phyloP scores from a whole-genome alignment of 2,329 filamentous ascomycete genomes.

The Ophiostoma fasciatum region DNA sequence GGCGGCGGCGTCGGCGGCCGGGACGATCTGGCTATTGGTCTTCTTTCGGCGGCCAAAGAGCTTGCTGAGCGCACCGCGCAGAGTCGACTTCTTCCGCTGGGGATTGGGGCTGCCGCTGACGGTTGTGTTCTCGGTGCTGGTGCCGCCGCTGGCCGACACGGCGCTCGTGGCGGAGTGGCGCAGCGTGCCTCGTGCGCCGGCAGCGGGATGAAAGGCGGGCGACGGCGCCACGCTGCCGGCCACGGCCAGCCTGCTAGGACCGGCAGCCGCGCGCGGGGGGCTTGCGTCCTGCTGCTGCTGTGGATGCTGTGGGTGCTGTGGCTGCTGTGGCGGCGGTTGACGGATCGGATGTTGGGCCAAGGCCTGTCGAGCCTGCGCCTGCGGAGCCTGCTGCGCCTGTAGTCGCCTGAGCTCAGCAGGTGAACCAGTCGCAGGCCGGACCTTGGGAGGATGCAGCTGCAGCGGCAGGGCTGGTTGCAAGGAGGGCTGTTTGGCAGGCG shows the following conservation, averaged over 20 bases:
- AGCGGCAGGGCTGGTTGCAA: no score
- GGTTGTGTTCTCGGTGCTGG: neutral
- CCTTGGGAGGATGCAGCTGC: no score
- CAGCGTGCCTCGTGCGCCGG: constrained; percentile 21
- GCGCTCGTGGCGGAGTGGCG: constrained; percentile 34
- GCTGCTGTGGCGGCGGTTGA: neutral
- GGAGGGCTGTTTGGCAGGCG: no score
- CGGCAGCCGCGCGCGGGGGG: no score
- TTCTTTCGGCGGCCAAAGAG: constrained; percentile 46
- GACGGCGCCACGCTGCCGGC: constrained; percentile 3
- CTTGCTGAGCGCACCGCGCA: constrained; percentile 39
- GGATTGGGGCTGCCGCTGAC: constrained; percentile 16
- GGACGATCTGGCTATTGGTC: constrained; percentile 18
- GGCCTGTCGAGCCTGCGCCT: no score
- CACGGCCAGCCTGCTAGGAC: constrained; percentile 1
- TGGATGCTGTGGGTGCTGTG: no score
- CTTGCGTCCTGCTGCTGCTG: neutral
- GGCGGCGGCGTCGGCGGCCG: constrained; percentile 5
- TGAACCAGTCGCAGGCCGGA: no score
- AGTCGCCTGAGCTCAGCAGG: no score
- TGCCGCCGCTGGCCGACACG: constrained; percentile 18
- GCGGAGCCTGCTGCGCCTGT: no score
- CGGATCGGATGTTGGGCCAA: no score
- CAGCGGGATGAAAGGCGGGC: constrained; percentile 7
- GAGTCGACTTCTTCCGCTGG: constrained; percentile 41